Base-by-base conservation (phyloP, 2,329 filamentous ascomycete genomes). In the Fusarium pseudocircinatum region DNA sequence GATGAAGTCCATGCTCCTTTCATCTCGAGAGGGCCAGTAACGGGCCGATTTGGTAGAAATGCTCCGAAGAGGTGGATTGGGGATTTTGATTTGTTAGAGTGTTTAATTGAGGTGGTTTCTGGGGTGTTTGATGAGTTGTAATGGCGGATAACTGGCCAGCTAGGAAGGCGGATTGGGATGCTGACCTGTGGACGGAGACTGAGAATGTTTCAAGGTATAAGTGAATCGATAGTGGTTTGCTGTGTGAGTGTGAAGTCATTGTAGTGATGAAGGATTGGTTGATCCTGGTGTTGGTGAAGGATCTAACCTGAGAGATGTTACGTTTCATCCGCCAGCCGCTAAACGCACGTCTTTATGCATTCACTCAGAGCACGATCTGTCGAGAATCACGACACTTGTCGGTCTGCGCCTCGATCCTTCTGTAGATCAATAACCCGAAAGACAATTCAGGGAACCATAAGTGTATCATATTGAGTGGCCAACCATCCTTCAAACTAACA, bases 1-100 rank as follows among this genome's bases (percentile, higher is more conserved):
- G 56, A 63, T 54, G 16, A 46, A 56, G 63, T 46, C 70, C 28
- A 64, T 73, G 70, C 70, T 73, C 70, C 69, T 72, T 72, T 72
- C 70, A 72, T 72, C 70, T 73, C 52, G 13, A 59, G 44, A 28
- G 32, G 26, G 40, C 64, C 64, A 66, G 56, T 70, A 73, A 63
- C 52, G 60, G 65, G 43, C 52, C 70, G 70, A 70, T 49, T 70
- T n/a, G 24, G 34, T 16, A 12, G 2, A n/a, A 40, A 47, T 36
- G 24, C 57, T 67, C 61, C 50, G 56, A 22, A 6, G 11, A 20
- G 44, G 52, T 16, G 44, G 22, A 34, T 53, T 53, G 22, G 16
- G 37, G 14, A 14, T n/a, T n/a, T 2, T 20, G 20, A 56, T 44
- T 37, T 37, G 20, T 14, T 30, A 11, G 24, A 18, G 20, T 10